phyloP scores from a whole-genome alignment of 2,329 filamentous ascomycete genomes.

The Neofusicoccum laricinum region DNA sequence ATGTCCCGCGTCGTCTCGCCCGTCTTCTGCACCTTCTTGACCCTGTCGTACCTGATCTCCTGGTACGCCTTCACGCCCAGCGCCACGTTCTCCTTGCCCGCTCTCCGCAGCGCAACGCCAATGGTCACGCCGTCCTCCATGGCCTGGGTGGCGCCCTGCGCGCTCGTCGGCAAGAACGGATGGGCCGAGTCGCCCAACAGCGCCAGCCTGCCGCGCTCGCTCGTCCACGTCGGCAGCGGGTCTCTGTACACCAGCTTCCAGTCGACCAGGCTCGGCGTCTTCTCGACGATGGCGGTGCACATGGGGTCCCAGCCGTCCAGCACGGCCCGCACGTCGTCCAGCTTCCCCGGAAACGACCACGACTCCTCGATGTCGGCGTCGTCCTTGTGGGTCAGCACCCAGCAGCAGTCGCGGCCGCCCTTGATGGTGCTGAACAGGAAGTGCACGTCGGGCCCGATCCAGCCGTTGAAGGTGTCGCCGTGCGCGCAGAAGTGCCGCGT shows the following conservation, averaged over 20 bases:
- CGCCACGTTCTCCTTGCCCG: constrained; percentile 5
- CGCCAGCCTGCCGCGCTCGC: not conserved
- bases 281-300: constrained; percentile 43
- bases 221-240: constrained; percentile 17
- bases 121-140: constrained; percentile 19
- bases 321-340: constrained; percentile 32
- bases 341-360: constrained; percentile 34
- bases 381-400: constrained; percentile 36
- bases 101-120: constrained; percentile 3
- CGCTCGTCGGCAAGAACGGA: constrained; percentile 18
- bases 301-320: constrained; percentile 41
- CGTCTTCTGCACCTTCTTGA: constrained; percentile 22
- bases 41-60: constrained; percentile 5
- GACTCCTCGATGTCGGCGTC: constrained; percentile 35
- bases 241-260: constrained; percentile 19
- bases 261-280: constrained; percentile 28
- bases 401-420: constrained; percentile 35
- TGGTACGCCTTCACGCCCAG: constrained; percentile 6
- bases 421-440: constrained; percentile 39
- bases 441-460: constrained; percentile 39
- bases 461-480: constrained; percentile 37
- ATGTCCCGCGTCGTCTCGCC: constrained; percentile 13
- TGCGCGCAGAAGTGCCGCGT: constrained; percentile 37
- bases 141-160: constrained; percentile 16
- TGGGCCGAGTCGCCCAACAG: constrained; percentile 19